A percentile compares a stretch with the other conserved stretches of the same genome.
Evolutionary conservation across 1,284 basidiomycete genomes (phyloP).

Genomic region (Clitocybe nebularis): DNA sequence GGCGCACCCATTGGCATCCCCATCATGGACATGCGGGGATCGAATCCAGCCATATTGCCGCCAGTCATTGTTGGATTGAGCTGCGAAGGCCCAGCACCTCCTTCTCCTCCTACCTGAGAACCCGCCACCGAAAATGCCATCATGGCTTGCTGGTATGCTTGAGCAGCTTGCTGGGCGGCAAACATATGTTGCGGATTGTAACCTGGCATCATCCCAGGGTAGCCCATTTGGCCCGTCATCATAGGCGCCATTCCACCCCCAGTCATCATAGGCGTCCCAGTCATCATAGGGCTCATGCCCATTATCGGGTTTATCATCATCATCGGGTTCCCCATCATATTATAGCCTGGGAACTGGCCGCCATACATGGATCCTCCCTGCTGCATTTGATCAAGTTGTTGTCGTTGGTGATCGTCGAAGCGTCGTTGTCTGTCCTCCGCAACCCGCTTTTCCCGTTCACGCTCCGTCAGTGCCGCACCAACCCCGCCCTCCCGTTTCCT

Average conservation of each 20-base stretch:
- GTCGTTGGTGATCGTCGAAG: slow-evolving; percentile 84
- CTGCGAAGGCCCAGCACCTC: slow-evolving; percentile 23
- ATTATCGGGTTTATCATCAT: slow-evolving; percentile 56
- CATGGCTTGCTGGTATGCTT: slow-evolving; percentile 90
- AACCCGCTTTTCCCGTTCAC: slow-evolving; percentile 86
- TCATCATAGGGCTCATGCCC: slow-evolving; percentile 56
- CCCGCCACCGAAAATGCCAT: slow-evolving; percentile 80
- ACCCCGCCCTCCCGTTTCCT: slow-evolving; percentile 92
- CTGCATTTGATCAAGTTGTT: slow-evolving; percentile 86
- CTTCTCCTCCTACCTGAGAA: slow-evolving; percentile 64
- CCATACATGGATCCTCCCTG: slow-evolving; percentile 72
- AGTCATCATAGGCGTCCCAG: slow-evolving; percentile 43
- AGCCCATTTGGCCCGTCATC: slow-evolving; percentile 60
- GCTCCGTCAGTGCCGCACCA: slow-evolving; percentile 91
- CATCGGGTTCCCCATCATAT: slow-evolving; percentile 46
- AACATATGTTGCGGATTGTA: slow-evolving; percentile 84
- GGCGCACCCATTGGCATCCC: slow-evolving; percentile 52
- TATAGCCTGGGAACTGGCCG: slow-evolving; percentile 35
- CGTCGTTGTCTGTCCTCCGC: slow-evolving; percentile 92
- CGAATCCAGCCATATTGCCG: slow-evolving; percentile 33
- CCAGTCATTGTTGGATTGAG: slow-evolving; percentile 56
- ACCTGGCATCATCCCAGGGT: slow-evolving; percentile 61
- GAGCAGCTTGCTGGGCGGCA: slow-evolving; percentile 85
- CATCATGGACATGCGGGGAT: slow-evolving; percentile 55
- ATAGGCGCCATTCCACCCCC: slow-evolving; percentile 41